These are phyloP conservation scores for Geotrichum carabidarum DNA, from an alignment of 1,139 yeast species.

Conservation along the genomic window DNA sequence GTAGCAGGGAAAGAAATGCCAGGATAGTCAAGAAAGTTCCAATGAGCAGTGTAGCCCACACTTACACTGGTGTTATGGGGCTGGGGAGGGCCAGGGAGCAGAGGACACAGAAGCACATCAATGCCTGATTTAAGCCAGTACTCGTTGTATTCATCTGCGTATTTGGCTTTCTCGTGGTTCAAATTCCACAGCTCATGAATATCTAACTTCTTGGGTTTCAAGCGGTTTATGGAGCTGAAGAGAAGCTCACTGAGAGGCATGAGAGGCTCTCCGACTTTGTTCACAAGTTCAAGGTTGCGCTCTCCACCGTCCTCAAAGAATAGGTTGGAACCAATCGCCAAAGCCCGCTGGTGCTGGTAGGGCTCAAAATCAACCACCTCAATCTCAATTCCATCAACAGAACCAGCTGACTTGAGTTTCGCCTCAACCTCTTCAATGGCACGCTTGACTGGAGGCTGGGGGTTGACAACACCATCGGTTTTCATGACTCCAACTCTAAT, in stretches of 20 bases:
- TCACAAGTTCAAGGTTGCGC: slow-evolving; percentile 35
- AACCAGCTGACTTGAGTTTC: slow-evolving; percentile 38
- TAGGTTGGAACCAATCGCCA: slow-evolving; percentile 40
- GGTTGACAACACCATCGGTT: slow-evolving; percentile 38
- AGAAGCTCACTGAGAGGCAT: slow-evolving; percentile 31
- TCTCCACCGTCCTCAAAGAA: slow-evolving; percentile 49
- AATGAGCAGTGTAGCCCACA: slow-evolving; percentile 59
- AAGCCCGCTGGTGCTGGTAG: slow-evolving; percentile 36
- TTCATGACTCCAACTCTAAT: slow-evolving; percentile 37
- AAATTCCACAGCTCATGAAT: slow-evolving; percentile 39
- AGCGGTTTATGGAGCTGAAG: slow-evolving; percentile 23
- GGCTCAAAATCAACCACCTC: slow-evolving; percentile 45
- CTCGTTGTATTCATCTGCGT: slow-evolving; percentile 34
- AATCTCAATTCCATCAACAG: slow-evolving; percentile 28
- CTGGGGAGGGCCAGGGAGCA: slow-evolving; percentile 69
- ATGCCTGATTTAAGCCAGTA: slow-evolving; percentile 49
- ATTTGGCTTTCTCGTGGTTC: slow-evolving; percentile 33
- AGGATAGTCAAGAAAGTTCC: slow-evolving; percentile 51
- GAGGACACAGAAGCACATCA: slow-evolving; percentile 65
- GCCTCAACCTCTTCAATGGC: slow-evolving; percentile 37
- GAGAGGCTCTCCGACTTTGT: slow-evolving; percentile 46
- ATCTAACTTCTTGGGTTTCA: slow-evolving; percentile 22
- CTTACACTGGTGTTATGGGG: slow-evolving; percentile 57
- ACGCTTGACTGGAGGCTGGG: slow-evolving; percentile 50
- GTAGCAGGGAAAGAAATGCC: slow-evolving; percentile 52